Base-by-base conservation (phyloP, 2,329 filamentous ascomycete species). In the Pseudocercospora eumusae region DNA sequence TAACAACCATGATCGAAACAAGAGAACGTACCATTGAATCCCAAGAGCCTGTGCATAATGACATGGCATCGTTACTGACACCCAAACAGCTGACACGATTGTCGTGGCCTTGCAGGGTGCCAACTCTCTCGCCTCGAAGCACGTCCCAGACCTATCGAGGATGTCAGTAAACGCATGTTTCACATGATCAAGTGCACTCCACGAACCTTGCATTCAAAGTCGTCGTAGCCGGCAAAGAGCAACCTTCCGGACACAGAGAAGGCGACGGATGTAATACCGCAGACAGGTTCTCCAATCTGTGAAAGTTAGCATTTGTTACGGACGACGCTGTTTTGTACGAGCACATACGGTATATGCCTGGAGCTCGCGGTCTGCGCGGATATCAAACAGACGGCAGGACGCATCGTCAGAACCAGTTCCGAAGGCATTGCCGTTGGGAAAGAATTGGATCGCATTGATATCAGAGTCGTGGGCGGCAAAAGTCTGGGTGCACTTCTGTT, bases 361-460 rank as follows among this genome's bases (percentile, higher is more conserved):
- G 31, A 89, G 80, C 73, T 89, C 87, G 68, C 95, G 87, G 75
- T 99, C 95, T 65, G 95, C 95, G 70, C 95, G 91, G 75, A 99
- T 97, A 77, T 99, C 95, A 75, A 99, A 99, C 42, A 99, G 85
- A 69, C 95, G 88, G 84, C 95, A 99, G 42, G 93, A 96, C 59
- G 95, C 95, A 76, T 99, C 95, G 72, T 99, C 95, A 49, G 95
- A 98, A 62, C 95, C 95, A 59, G 95, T 98, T 69, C 96, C 95
- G 75, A 99, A 98, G 25, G 95, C 96, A 78, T 98, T 96, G 65
- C 95, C 95, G 74, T 98, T 96, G 58, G 95, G 95, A 87, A 98
- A 98, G 83, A 98, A 99, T 77, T 98, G 95, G 68, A 99, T 97
- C 71, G 95, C 95, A 78, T 99, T 99, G 83, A 99, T 99, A 75